phyloP scores from a whole-genome alignment of 2,329 filamentous ascomycete species.

The Pseudogymnoascus sp. region DNA sequence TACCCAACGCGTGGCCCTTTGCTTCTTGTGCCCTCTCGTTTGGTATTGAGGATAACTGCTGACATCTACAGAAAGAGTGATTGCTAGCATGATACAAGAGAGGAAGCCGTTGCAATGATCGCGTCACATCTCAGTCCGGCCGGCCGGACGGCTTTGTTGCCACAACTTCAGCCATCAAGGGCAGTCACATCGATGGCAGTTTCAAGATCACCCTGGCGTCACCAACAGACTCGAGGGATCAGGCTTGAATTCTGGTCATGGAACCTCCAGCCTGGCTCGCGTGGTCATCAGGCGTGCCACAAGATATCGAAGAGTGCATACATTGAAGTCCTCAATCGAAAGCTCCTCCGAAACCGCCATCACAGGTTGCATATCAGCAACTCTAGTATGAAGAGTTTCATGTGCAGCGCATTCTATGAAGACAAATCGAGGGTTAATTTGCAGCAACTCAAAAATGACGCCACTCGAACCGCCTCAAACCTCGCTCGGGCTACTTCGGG shows the following conservation, averaged over 20 bases:
- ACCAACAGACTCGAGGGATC: slow-evolving; percentile 38
- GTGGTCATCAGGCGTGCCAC: slow-evolving; percentile 36
- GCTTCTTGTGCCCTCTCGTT: not conserved
- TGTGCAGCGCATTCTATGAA: slow-evolving; percentile 34
- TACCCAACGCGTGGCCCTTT: not conserved
- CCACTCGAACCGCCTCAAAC: not conserved
- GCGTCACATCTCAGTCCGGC: slow-evolving; percentile 18
- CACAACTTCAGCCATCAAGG: slow-evolving; percentile 7
- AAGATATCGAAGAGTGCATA: slow-evolving; percentile 37
- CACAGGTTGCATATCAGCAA: slow-evolving; percentile 27
- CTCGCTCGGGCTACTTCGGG: not conserved
- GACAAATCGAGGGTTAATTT: slow-evolving; percentile 18
- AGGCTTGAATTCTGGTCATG: slow-evolving; percentile 41
- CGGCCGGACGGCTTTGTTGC: slow-evolving; percentile 14
- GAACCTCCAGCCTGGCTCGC: slow-evolving; percentile 33
- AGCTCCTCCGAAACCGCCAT: slow-evolving; percentile 39
- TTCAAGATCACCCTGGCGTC: slow-evolving; percentile 15
- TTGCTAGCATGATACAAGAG: slow-evolving; percentile 7
- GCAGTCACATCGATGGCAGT: slow-evolving; percentile 11
- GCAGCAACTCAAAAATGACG: not conserved
- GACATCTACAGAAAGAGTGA: not conserved
- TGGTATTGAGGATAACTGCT: not conserved
- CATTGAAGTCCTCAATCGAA: slow-evolving; percentile 36
- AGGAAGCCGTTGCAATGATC: slow-evolving; percentile 19
- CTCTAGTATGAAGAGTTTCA: slow-evolving; percentile 32